These are phyloP conservation scores for Kluyveromyces sp. DNA, from an alignment of 1,139 yeast genomes.

Conservation along the genomic window DNA sequence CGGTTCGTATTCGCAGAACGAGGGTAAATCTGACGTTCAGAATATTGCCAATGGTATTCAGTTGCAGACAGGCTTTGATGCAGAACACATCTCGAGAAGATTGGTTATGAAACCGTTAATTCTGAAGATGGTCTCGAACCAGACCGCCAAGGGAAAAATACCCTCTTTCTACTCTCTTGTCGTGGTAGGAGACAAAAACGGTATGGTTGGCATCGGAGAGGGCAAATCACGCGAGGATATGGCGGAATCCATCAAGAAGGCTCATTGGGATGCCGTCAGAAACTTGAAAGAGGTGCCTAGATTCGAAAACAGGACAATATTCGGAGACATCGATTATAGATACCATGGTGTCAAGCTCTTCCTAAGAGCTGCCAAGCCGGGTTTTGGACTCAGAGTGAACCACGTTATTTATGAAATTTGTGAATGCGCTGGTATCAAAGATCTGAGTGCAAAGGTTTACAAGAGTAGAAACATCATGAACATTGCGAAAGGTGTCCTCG, in stretches of 20 bases:
- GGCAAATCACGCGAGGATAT: conserved; percentile 83
- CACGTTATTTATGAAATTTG: conserved; percentile 88
- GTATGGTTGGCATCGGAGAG: conserved; percentile 93
- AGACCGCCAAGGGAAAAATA: conserved; percentile 91
- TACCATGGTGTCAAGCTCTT: conserved; percentile 81
- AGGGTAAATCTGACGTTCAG: conserved; percentile 21
- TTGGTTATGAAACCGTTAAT: conserved; percentile 63
- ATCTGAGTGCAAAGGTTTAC: conserved; percentile 83
- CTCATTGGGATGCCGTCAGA: conserved; percentile 92
- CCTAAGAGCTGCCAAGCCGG: conserved; percentile 84
- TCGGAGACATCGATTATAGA: conserved; percentile 76
- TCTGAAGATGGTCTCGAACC: conserved; percentile 80
- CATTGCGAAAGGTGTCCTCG: conserved; percentile 84
- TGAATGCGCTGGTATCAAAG: conserved; percentile 91
- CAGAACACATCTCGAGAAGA: conserved; percentile 49
- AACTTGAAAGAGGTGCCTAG: conserved; percentile 77
- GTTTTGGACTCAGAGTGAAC: conserved; percentile 90
- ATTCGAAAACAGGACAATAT: conserved; percentile 84
- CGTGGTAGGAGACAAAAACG: conserved; percentile 88
- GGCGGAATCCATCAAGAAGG: conserved; percentile 71
- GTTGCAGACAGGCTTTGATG: conserved; percentile 68
- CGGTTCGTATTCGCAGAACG: conserved; percentile 31
- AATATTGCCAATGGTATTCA: conserved; percentile 52
- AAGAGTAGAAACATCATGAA: conserved; percentile 93
- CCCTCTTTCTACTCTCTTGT: conserved; percentile 78